Base-by-base conservation (phyloP, 768 basidiomycete genomes). In the Mycena epipterygia region DNA sequence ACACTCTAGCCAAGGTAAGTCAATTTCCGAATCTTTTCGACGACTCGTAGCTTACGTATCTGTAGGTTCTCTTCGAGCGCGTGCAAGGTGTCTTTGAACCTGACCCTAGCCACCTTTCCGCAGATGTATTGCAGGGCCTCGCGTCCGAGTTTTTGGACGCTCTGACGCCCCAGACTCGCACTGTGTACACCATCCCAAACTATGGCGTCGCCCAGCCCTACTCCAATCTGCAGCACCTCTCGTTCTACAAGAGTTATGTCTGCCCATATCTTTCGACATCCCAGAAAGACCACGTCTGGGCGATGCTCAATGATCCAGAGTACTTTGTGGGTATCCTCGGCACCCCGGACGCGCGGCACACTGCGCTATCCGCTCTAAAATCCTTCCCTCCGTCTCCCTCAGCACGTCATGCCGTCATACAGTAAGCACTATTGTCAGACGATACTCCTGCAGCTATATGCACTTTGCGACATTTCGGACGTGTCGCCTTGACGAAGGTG, bases 381-480 rank as follows among this genome's bases (percentile, higher is more conserved):
- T 37, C 41, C 35, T 57, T 72, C 63, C 32, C 73, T 32, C 39
- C 66, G 25, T 72, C 55, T 49, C 70, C 73, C 51, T 52, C 70
- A 35, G 49, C 73, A n/a, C 56, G 61, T n/a, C 73, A 67, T 56
- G 51, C 58, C 39, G 46, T 67, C 19, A 60, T 67, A 23, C 66
- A 60, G 51, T 30, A 39, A 52, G 58, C 57, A 27, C 51, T 67
- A 17, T 59, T 56, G 51, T 29, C 58, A 21, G 66, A 68, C 14
- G 59, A 68, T 62, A 29, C 61, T 68, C 48, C 58, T 60, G 35
- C 35, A 25, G 39, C 58, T 74, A 21, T 74, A 74, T 27, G 59
- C 70, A 12, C 73, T 72, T 37, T 58, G 59, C 42, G 67, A 74
- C 56, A 72, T 74, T 37, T 60, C 73, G 7, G 70, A 74, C 70